Evolutionary conservation across 1,284 basidiomycete species (phyloP).

Genomic region (Acaromyces ingoldii): DNA sequence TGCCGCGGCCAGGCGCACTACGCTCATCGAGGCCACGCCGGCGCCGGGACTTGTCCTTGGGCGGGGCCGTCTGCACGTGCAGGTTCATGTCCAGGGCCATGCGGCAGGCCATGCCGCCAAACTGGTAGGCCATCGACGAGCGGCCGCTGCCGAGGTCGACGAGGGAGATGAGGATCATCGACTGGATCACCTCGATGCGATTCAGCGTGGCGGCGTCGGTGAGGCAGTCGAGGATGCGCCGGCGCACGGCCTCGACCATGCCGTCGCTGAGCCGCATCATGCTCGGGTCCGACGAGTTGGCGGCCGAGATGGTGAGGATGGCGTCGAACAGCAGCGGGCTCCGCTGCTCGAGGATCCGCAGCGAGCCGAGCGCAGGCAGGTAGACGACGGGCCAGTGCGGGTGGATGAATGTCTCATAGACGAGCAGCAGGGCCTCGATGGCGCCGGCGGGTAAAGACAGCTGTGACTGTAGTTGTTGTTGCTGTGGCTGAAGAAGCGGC

Average conservation of each 20-base stretch:
- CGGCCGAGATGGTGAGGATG: constrained; percentile 26
- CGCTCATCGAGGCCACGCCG: too few relatives aligned
- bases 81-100: constrained; percentile 33
- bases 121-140: constrained; percentile 24
- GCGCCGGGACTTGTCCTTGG: background rate
- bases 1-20: background rate
- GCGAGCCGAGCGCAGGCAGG: constrained; percentile 24
- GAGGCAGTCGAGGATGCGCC: constrained; percentile 13
- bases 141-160: constrained; percentile 25
- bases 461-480: too few relatives aligned
- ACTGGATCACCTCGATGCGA: constrained; percentile 21
- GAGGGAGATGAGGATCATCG: constrained; percentile 26
- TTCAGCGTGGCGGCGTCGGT: constrained; percentile 15
- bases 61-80: constrained; percentile 5
- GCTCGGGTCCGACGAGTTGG: background rate
- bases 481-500: too few relatives aligned
- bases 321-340: constrained; percentile 28
- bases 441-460: constrained; percentile 13
- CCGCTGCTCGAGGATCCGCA: constrained; percentile 17
- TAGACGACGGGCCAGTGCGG: constrained; percentile 38
- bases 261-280: background rate
- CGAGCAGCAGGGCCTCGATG: constrained; percentile 19
- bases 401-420: constrained; percentile 29
- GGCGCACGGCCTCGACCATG: constrained; percentile 2
- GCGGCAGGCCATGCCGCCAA: constrained; percentile 27